Evolutionary conservation across 176 grass and related monocot species (phyloP).

Genomic region (Oryza meyeriana): DNA sequence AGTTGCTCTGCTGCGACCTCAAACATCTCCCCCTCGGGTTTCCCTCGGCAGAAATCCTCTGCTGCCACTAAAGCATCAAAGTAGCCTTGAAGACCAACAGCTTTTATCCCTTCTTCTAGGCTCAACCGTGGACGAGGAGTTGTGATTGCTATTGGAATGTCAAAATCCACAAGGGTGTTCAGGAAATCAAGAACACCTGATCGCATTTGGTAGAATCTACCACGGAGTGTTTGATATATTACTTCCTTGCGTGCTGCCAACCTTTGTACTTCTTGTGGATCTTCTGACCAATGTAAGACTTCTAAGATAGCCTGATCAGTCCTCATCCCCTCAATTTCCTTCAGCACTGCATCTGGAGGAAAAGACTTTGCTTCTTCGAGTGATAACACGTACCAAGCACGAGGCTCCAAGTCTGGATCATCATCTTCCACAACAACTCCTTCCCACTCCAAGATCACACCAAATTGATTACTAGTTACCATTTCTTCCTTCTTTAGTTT

Average conservation of each 20-base stretch:
- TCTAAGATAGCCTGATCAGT: slow-evolving; percentile 65
- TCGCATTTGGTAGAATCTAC: slow-evolving; percentile 39
- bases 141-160: slow-evolving; percentile 57
- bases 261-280: slow-evolving; percentile 49
- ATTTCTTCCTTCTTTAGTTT: slow-evolving; percentile 40
- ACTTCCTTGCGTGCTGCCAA: slow-evolving; percentile 57
- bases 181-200: slow-evolving; percentile 61
- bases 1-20: slow-evolving; percentile 51
- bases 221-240: slow-evolving; percentile 50
- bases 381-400: slow-evolving; percentile 65
- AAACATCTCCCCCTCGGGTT: slow-evolving; percentile 73
- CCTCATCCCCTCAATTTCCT: slow-evolving; percentile 69
- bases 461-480: slow-evolving; percentile 30
- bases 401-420: slow-evolving; percentile 56
- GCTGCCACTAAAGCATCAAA: slow-evolving; percentile 55
- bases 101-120: slow-evolving; percentile 63
- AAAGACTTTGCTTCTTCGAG: slow-evolving; percentile 61
- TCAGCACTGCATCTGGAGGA: slow-evolving; percentile 47
- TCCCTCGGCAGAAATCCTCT: slow-evolving; percentile 62
- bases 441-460: slow-evolving; percentile 81
- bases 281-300: slow-evolving; percentile 68
- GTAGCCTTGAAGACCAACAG: slow-evolving; percentile 62
- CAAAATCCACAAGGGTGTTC: slow-evolving; percentile 48
- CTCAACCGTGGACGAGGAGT: slow-evolving; percentile 25
- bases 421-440: slow-evolving; percentile 74